phyloP scores from a whole-genome alignment of 163 green algal genomes.

The Dunaliella salina region DNA sequence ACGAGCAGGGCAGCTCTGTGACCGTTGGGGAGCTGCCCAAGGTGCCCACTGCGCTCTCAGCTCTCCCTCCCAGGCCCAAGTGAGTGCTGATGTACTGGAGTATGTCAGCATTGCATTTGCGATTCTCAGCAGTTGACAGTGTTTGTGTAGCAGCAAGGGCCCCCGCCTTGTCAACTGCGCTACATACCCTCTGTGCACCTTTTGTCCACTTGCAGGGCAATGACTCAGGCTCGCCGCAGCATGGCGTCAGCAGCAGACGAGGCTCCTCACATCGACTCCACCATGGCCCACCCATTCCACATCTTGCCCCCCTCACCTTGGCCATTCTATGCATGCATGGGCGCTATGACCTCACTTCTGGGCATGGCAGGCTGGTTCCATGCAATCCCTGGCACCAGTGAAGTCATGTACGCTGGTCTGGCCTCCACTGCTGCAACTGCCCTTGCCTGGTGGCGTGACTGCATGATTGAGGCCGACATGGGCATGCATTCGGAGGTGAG shows the following conservation, averaged over 20 bases:
- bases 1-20: conserved; percentile 7
- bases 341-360: conserved; percentile 12
- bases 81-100: background rate
- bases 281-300: conserved; percentile 35
- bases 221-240: conserved; percentile 8
- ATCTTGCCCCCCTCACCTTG: conserved; percentile 38
- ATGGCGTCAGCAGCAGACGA: conserved; percentile 28
- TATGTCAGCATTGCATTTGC: no score
- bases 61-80: conserved; percentile 27
- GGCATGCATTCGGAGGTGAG: conserved; percentile 47
- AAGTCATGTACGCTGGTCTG: conserved; percentile 31
- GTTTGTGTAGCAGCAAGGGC: no score
- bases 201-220: background rate
- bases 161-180: no score
- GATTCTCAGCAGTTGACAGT: no score
- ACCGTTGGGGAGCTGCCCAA: conserved; percentile 10
- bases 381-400: conserved; percentile 21
- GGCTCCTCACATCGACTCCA: conserved; percentile 6
- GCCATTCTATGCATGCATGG: conserved; percentile 27
- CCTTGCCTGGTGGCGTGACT: conserved; percentile 46
- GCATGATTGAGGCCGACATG: conserved; percentile 45
- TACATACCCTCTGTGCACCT: no score
- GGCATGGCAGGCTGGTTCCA: conserved; percentile 44
- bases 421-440: conserved; percentile 17
- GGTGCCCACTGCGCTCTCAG: conserved; percentile 25